These are phyloP conservation scores for Metschnikowia colocasiae DNA, from an alignment of 805 yeast species.

Conservation along the genomic window DNA sequence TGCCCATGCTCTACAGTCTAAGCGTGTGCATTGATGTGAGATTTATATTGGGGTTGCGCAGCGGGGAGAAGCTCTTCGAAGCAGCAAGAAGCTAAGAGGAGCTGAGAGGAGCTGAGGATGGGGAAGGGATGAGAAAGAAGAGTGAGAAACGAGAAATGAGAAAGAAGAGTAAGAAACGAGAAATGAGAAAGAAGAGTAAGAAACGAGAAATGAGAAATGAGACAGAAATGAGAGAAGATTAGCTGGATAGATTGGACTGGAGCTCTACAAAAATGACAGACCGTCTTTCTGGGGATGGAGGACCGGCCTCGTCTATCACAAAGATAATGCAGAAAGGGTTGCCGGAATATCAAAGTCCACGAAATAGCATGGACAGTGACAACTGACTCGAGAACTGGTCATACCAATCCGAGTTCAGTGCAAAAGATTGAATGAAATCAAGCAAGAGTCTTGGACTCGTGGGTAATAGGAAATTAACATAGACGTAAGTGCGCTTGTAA, in stretches of 20 bases:
- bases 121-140: too few species aligned
- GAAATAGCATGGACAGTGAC: background rate
- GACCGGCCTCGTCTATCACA: too few species aligned
- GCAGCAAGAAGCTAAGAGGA: constrained; percentile 2
- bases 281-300: too few species aligned
- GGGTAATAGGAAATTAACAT: constrained; percentile 3
- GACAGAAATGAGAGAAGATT: background rate
- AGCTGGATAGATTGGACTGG: too few species aligned
- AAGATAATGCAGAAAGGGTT: too few species aligned
- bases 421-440: background rate
- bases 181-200: too few species aligned
- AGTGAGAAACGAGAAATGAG: too few species aligned
- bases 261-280: too few species aligned
- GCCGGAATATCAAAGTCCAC: too few species aligned
- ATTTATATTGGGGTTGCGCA: constrained; percentile 65
- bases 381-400: background rate
- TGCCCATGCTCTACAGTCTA: constrained; percentile 76
- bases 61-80: constrained; percentile 65
- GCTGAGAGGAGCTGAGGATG: too few species aligned
- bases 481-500: too few species aligned
- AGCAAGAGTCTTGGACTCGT: constrained; percentile 1
- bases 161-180: background rate
- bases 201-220: background rate
- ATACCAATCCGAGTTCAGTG: background rate
- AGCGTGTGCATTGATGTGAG: constrained; percentile 84